Evolutionary conservation across 768 basidiomycete species (phyloP), one percentile per base, ranked within the genome.

Genomic region (Xerocomellus intermedius): DNA sequence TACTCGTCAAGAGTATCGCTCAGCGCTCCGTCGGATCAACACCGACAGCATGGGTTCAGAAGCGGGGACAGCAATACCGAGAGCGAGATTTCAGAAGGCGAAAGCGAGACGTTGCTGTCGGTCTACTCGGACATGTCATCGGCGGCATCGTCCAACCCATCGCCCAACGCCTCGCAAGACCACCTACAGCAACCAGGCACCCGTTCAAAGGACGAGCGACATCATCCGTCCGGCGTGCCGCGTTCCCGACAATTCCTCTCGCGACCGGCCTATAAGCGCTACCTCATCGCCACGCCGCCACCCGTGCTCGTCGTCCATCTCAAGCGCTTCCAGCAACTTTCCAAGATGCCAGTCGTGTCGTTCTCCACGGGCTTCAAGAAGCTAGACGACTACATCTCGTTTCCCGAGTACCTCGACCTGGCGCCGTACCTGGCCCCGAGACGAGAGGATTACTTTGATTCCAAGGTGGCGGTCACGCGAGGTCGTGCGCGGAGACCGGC

Each of bases 271-370:
- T 94, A 92, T 75, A 98, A 98, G 72, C 89, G 95, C 13, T 98
- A 97, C 72, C 85, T 98, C 55, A 90, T 98, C 69, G 83, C 86
- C 16, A 79, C 78, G 0, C 86, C 89, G 2, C 95, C 95, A 0
- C 91, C 94, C 0, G 81, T 97, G 32, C 82, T 98, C 53, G 90
- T 95, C 48, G 82, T 98, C 55, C 95, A 98, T 63, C 80, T 97
- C 47, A 98, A 98, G 74, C 82, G 95, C 43, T 98, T 98, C 74
- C 92, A 96, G 72, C 94, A 96, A 66, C 79, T 86, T 8, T 76
- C 78, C 38, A 88, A 86, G 72, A 77, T 79, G 48, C 78, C 82
- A 5, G 71, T 83, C 53, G 72, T 86, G 54, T 82, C 84, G 17
- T 84, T 86, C 62, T 82, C 86, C 36, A 81, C 81, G 43, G 84